Evolutionary conservation across 108 stramenopile species (phyloP), one percentile per base, ranked within the genome.

Genomic region (Skeletonema grethae): DNA sequence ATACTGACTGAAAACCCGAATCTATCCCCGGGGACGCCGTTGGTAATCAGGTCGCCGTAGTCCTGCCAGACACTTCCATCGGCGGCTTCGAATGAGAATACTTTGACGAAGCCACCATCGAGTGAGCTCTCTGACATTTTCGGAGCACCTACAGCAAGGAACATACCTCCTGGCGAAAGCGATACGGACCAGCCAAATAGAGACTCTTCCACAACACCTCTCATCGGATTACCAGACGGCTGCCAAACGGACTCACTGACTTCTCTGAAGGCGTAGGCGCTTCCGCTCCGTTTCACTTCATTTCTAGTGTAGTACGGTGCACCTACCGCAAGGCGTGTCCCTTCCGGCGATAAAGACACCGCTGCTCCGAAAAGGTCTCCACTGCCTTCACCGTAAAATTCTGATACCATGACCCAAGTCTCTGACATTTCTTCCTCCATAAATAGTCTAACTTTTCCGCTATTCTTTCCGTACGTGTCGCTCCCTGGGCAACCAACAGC

Each of bases 261-360:
- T 77, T 67, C 61, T 60, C 43, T 30, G 50, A 66, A 82, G 34
- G 84, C 64, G 57, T 85, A 73, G 59, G 85, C 18, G 71, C 82
- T 45, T 34, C 65, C 46, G 72, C 87, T 62, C 32, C 76, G 50
- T 73, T 63, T 30, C 84, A 76, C 20, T 63, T 70, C 55, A 46
- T 73, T 76, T 65, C 82, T 70, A 58, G 75, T 76, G 57, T 79
- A 83, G 77, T 91, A 87, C 9, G 88, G 88, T 31, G 87, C 87
- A 16, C 91, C 91, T 41, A 86, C 79, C 15, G 79, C 87, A 25
- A 93, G 16, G 2, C 77, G 75, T 31, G 57, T 60, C 28, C 93
- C 93, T 53, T 87, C 77, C 56, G 65, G 69, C 16, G 76, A 76
- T 22, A 91, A 50, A 22, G 84, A 74, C 3, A 94, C 66, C 34